Base-by-base conservation (phyloP, 148 eudicot species). In the Rhododendron ferrugineum region DNA sequence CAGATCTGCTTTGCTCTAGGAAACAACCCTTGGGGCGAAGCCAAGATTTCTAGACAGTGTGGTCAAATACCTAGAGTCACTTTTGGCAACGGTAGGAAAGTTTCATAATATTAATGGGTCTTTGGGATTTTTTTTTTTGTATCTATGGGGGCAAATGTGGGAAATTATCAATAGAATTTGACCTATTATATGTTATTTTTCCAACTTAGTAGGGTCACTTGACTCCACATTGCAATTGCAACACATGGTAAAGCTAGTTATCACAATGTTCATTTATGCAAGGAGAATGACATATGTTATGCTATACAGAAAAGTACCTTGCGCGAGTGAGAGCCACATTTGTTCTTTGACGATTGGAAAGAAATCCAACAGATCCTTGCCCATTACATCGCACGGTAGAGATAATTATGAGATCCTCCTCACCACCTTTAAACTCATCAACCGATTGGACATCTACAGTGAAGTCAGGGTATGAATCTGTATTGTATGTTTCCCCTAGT, bases 361-460 rank as follows among this genome's bases (percentile, higher is more conserved):
- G 93, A 80, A 95, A 95, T 5, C 98, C 96, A 60, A 95, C 86
- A 2, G 89, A 82, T 72, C 97, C 96, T 15, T 47, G 82, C 58
- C 82, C 76, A 64, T 93, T 95, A 83, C 91, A 85, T 60, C 96
- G 85, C 22, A 93, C 98, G 1, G 92, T 92, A 7, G 98, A 93
- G 56, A 95, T 90, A 30, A 93, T 91, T 7, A 95, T 91, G 15
- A 94, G 36, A 34, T 34, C 36, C 36, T 34, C 36, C 36, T 34
- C 36, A 34, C 36, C 1, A 1, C 36, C 36, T 58, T 58, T 23
- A 58, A 58, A 58, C 23, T 23, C n/a, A 58, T 58, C 64, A 58
- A 58, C n/a, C 3, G 64, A 58, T 58, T 15, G n/a, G 14, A 58
- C 64, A 7, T 20, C 3, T 58, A 58, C 64, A 0, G 64, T 18